Evolutionary conservation across 805 yeast genomes (phyloP), one percentile per base, ranked within the genome.

Genomic region (Candida bentonensis): DNA sequence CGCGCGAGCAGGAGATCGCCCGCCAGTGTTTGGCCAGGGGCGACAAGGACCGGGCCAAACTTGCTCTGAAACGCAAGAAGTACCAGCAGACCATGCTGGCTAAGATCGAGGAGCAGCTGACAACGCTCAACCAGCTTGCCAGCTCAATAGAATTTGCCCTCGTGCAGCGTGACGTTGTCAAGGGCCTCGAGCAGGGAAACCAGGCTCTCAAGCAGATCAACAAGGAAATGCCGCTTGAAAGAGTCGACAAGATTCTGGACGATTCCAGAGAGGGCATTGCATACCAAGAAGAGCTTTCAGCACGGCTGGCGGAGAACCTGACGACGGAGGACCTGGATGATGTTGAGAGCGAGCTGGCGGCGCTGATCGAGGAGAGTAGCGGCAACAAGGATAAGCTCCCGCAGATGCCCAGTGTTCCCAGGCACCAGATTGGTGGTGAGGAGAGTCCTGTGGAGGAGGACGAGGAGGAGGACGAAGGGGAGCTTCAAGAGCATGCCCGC

Each of bases 161-260:
- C 46, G 78, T 92, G 25, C 97, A 92, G 58, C 76, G 78, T 49
- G 95, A 87, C 54, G 87, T 92, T 36, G 52, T 88, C 2, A 73
- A 72, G 47, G 96, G 96, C 0, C 65, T 92, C 23, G 70, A 78
- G 52, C 79, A 81, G 51, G 97, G 98, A 21, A 87, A 82, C 56
- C 64, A 70, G 43, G 84, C 85, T 11, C 70, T 92, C 52, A 79
- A 73, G 51, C 77, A 75, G 52, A 68, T 92, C 47, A 92, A 92
- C 59, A 64, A 66, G 41, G 96, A 89, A 53, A 74, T 88, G 74
- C 77, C 75, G 27, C 57, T 83, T 15, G 88, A 82, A 25, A 74
- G 75, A 52, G 81, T 87, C n/a, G 96, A 88, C 51, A 72, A 70
- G 54, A 69, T 89, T 2, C 64, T 89, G 73, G 96, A 88, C 59